Percentiles rank a stretch among this genome's conserved stretches.
Conservation (phyloP, 352 stramenopile species). For the Phytophthora pluvialis region DNA sequence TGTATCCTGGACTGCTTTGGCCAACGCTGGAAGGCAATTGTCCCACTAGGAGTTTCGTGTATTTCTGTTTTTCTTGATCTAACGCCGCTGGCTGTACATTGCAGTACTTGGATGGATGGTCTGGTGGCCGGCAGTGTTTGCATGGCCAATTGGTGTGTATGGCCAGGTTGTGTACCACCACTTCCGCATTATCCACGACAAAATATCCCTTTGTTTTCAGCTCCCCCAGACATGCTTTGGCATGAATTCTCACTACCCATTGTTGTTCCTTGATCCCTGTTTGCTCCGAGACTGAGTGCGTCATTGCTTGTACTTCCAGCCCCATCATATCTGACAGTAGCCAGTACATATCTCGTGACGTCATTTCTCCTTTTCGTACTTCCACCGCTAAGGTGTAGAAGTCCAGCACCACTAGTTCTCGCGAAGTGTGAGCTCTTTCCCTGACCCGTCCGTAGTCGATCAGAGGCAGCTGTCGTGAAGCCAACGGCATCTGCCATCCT, state of each 20-base stretch:
- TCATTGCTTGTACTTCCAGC: conserved; percentile 1
- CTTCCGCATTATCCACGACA: no score
- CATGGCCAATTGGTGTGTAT: no score
- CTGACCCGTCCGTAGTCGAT: background rate
- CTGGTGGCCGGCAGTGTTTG: no score
- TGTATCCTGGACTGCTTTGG: no score
- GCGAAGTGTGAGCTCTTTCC: background rate
- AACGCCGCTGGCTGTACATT: no score
- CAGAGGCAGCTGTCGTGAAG: background rate
- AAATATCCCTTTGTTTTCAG: no score
- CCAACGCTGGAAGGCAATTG: no score
- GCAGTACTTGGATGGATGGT: no score
- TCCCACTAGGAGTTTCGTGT: no score
- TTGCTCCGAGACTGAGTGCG: background rate
- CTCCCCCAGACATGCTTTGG: background rate
- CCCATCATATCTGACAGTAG: background rate
- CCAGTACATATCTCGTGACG: conserved; percentile 4
- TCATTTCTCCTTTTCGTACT: background rate
- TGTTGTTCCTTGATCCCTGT: conserved; percentile 5
- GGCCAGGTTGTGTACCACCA: no score
- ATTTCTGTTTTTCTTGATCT: no score
- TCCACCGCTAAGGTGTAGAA: conserved; percentile 3
- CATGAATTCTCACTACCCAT: background rate
- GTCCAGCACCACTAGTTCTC: background rate
- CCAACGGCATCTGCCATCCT: background rate